phyloP scores from a whole-genome alignment of 2,329 filamentous ascomycete genomes.

The Trichoderma polysporum region DNA sequence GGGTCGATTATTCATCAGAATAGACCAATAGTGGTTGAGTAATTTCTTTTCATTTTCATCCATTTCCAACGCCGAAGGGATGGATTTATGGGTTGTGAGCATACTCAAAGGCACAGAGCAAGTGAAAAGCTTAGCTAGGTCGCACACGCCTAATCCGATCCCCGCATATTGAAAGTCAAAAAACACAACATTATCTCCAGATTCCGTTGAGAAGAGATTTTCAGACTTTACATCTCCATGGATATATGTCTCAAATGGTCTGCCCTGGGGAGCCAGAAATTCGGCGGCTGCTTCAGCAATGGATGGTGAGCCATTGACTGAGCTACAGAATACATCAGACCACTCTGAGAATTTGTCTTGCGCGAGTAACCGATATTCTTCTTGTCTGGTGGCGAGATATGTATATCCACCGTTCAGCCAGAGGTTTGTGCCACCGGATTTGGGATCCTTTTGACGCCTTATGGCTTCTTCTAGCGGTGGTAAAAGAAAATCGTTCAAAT shows the following conservation, averaged over 20 bases:
- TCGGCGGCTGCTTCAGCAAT: constrained; percentile 54
- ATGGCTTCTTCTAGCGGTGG: constrained; percentile 56
- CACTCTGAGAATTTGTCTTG: constrained; percentile 54
- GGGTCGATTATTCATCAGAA: constrained; percentile 31
- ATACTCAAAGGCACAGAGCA: constrained; percentile 60
- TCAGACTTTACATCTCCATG: constrained; percentile 71
- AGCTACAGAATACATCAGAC: constrained; percentile 48
- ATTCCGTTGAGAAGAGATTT: constrained; percentile 59
- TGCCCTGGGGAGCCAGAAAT: constrained; percentile 48
- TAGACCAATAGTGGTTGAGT: constrained; percentile 49
- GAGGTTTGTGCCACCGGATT: constrained; percentile 32
- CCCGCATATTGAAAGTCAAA: constrained; percentile 71
- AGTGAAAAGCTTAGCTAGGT: constrained; percentile 66
- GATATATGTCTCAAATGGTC: constrained; percentile 55
- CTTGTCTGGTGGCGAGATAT: constrained; percentile 62
- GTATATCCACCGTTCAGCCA: constrained; percentile 71
- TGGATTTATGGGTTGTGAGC: constrained; percentile 38
- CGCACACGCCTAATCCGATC: constrained; percentile 62
- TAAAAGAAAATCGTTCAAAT: constrained; percentile 41
- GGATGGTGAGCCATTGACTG: constrained; percentile 32
- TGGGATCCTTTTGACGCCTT: constrained; percentile 26
- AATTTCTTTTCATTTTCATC: constrained; percentile 49
- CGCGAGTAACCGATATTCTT: constrained; percentile 52
- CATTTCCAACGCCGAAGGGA: constrained; percentile 48
- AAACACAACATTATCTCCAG: constrained; percentile 56